phyloP scores from a whole-genome alignment of 1,139 yeast genomes.

The Taphrina pruni region DNA sequence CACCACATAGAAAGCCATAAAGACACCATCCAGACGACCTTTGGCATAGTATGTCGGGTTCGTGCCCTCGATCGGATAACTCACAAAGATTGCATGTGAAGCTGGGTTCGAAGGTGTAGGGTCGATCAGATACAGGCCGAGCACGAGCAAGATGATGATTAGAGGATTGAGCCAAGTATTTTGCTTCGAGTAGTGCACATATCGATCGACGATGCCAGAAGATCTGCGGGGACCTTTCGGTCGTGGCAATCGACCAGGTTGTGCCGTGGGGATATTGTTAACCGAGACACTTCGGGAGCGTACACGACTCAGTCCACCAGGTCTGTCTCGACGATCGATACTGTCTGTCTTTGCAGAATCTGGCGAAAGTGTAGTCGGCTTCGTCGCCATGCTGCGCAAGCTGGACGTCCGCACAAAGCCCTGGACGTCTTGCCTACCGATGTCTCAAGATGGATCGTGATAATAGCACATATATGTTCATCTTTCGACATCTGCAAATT shows the following conservation, averaged over 20 bases:
- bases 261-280: conserved; percentile 36
- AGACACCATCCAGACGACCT: conserved; percentile 80
- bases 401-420: neutral
- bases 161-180: conserved; percentile 38
- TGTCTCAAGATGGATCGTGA: too few species aligned
- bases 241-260: conserved; percentile 38
- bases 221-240: conserved; percentile 17
- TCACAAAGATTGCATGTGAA: conserved; percentile 38
- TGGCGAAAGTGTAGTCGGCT: conserved; percentile 11
- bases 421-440: neutral
- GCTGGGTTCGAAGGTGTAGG: conserved; percentile 31
- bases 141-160: conserved; percentile 22
- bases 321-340: conserved; percentile 8
- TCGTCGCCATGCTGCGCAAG: conserved; percentile 2
- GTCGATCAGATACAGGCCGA: conserved; percentile 22
- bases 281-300: conserved; percentile 37
- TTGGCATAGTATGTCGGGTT: conserved; percentile 66
- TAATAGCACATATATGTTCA: too few species aligned
- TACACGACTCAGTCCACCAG: conserved; percentile 23
- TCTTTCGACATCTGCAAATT: too few species aligned
- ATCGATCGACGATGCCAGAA: conserved; percentile 21
- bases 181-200: conserved; percentile 23
- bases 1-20: conserved; percentile 78
- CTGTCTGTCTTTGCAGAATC: conserved; percentile 3
- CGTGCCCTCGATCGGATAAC: conserved; percentile 43